A percentile compares a stretch with the other conserved stretches of the same genome.
These are phyloP conservation scores for Talaromyces atroroseus DNA, from an alignment of 2,329 filamentous ascomycete species.

Conservation along the genomic window DNA sequence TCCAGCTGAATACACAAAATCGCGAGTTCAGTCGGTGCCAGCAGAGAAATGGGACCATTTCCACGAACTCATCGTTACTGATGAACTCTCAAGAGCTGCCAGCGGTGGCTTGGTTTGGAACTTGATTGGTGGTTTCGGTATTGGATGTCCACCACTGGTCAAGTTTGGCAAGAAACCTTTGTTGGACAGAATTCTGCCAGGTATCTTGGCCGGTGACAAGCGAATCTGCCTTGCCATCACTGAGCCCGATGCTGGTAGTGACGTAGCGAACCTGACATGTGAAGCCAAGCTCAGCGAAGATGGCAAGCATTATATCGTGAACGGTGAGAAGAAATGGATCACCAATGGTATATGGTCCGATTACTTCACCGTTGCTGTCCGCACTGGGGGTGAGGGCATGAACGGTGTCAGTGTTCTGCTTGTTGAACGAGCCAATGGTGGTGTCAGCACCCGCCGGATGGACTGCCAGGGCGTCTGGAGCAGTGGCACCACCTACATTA, in stretches of 20 bases:
- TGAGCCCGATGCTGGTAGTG: slow-evolving; percentile 88
- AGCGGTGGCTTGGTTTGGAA: slow-evolving; percentile 97
- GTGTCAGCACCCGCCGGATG: slow-evolving; percentile 91
- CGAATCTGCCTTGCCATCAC: slow-evolving; percentile 96
- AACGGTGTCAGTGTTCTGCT: slow-evolving; percentile 85
- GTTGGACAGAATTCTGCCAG: slow-evolving; percentile 81
- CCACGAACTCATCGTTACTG: slow-evolving; percentile 93
- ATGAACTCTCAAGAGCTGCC: slow-evolving; percentile 82
- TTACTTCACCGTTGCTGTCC: slow-evolving; percentile 95
- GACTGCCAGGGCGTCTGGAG: slow-evolving; percentile 98
- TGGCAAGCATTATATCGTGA: slow-evolving; percentile 98
- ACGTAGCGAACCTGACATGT: slow-evolving; percentile 92
- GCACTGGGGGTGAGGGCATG: slow-evolving; percentile 85
- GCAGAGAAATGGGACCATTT: slow-evolving; percentile 95
- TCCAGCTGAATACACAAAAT: slow-evolving; percentile 66
- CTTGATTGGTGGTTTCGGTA: slow-evolving; percentile 91
- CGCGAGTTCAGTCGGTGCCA: slow-evolving; percentile 69
- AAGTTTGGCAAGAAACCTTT: slow-evolving; percentile 86
- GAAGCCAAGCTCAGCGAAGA: slow-evolving; percentile 93
- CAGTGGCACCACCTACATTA: slow-evolving; percentile 92
- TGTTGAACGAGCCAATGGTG: slow-evolving; percentile 77
- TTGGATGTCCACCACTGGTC: slow-evolving; percentile 83
- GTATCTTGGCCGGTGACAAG: slow-evolving; percentile 86
- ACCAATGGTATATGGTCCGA: slow-evolving; percentile 96
- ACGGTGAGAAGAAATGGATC: slow-evolving; percentile 99